Conservation (phyloP, 768 basidiomycete species). For the Candolleomyces aberdarensis region DNA sequence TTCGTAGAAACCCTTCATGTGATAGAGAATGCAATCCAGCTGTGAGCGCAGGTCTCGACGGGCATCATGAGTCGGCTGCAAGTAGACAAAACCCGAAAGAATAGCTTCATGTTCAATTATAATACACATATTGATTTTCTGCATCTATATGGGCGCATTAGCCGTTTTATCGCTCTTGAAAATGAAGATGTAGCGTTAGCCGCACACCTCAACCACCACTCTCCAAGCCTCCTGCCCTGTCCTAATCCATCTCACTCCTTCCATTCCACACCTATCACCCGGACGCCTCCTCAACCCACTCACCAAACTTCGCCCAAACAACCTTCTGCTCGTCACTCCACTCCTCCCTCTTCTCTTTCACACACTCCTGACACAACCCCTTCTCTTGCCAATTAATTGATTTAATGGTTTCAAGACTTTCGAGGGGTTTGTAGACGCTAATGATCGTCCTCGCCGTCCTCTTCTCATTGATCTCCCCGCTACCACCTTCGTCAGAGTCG, state of each 20-base stretch:
- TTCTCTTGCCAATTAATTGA: conserved; percentile 52
- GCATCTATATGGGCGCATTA: too few species aligned
- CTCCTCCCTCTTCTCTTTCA: conserved; percentile 56
- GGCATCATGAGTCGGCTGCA: too few species aligned
- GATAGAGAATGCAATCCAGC: too few species aligned
- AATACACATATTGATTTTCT: too few species aligned
- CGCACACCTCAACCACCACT: not conserved
- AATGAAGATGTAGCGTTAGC: too few species aligned
- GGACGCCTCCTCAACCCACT: conserved; percentile 40
- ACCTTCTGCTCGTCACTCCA: conserved; percentile 60
- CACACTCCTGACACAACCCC: conserved; percentile 60
- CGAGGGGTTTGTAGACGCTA: conserved; percentile 65
- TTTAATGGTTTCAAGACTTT: conserved; percentile 63
- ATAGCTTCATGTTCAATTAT: too few species aligned
- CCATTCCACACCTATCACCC: not conserved
- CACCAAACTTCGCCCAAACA: conserved; percentile 61
- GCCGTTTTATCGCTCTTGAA: too few species aligned
- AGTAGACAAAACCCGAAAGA: too few species aligned
- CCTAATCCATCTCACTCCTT: not conserved
- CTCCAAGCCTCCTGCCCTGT: not conserved
- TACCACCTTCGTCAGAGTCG: not conserved
- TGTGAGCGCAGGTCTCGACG: too few species aligned
- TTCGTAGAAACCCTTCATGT: too few species aligned
- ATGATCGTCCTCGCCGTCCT: conserved; percentile 28
- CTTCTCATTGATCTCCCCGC: too few species aligned